A percentile compares a stretch with the other conserved stretches of the same genome.
Evolutionary conservation across 768 basidiomycete genomes (phyloP).

Genomic region (Suillus placidus): DNA sequence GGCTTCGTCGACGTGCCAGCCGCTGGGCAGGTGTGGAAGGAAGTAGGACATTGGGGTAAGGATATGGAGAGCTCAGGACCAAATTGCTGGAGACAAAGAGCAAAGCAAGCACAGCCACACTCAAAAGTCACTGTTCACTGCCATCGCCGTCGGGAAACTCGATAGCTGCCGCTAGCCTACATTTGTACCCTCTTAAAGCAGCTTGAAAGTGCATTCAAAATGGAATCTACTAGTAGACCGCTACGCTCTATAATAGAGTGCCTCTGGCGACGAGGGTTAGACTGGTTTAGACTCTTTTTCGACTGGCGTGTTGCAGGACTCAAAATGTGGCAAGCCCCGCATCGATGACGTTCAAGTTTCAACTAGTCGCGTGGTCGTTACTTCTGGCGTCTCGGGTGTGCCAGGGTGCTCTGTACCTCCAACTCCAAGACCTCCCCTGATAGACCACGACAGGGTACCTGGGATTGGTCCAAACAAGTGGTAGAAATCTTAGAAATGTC

Average conservation of each 20-base stretch:
- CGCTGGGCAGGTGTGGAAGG: constrained; percentile 84
- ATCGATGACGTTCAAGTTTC: background rate
- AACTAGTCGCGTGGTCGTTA: background rate
- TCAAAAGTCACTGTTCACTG: background rate
- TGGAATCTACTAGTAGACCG: background rate
- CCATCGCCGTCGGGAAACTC: too few relatives aligned
- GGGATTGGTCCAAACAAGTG: constrained; percentile 53
- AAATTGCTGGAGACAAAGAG: background rate
- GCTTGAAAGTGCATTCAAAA: background rate
- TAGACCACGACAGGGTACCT: constrained; percentile 36
- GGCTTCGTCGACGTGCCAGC: constrained; percentile 99
- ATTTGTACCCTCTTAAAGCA: too few relatives aligned
- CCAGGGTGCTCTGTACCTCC: background rate
- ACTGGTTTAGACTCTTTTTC: background rate
- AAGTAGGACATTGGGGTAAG: constrained; percentile 77
- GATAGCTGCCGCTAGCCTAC: too few relatives aligned
- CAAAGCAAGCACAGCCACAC: background rate
- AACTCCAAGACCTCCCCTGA: background rate
- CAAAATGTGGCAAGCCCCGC: background rate
- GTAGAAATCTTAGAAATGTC: constrained; percentile 45
- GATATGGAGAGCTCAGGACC: background rate
- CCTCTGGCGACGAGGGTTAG: background rate
- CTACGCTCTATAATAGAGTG: background rate
- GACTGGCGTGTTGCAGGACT: background rate
- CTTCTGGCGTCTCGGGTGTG: background rate